Conservation (phyloP, 1,139 yeast species). For the Suhomyces ambrosiae region DNA sequence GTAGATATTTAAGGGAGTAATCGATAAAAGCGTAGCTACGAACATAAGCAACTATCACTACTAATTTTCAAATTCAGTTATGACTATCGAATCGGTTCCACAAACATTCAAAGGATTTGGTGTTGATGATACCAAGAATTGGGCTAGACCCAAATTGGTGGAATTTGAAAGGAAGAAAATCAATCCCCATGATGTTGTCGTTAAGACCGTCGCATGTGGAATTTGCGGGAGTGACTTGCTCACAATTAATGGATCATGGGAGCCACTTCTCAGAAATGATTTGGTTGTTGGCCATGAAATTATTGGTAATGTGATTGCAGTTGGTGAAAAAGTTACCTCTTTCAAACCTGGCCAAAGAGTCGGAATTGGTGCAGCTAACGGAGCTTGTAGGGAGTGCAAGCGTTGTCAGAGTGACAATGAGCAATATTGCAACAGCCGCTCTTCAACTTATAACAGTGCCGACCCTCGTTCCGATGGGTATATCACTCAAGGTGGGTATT, state of each 20-base stretch:
- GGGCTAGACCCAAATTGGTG: constrained; percentile 36
- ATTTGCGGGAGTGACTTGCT: constrained; percentile 48
- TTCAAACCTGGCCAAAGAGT: constrained; percentile 47
- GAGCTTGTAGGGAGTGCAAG: constrained; percentile 47
- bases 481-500: constrained; percentile 56
- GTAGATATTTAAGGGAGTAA: too few species aligned
- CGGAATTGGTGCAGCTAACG: constrained; percentile 54
- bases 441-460: constrained; percentile 43
- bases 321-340: constrained; percentile 39
- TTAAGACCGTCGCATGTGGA: constrained; percentile 41
- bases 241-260: constrained; percentile 48
- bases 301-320: constrained; percentile 44
- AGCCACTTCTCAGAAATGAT: constrained; percentile 23
- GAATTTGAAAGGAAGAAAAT: constrained; percentile 33
- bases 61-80: too few species aligned
- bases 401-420: constrained; percentile 47
- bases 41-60: too few species aligned
- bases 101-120: constrained; percentile 39
- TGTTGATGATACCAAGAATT: constrained; percentile 28
- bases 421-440: constrained; percentile 47
- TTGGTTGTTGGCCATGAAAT: constrained; percentile 53
- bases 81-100: too few species aligned
- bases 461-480: constrained; percentile 43
- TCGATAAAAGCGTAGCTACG: too few species aligned
- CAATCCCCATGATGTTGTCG: constrained; percentile 35